phyloP scores from a whole-genome alignment of 2,329 filamentous ascomycete species.

The Alternaria arbusti region DNA sequence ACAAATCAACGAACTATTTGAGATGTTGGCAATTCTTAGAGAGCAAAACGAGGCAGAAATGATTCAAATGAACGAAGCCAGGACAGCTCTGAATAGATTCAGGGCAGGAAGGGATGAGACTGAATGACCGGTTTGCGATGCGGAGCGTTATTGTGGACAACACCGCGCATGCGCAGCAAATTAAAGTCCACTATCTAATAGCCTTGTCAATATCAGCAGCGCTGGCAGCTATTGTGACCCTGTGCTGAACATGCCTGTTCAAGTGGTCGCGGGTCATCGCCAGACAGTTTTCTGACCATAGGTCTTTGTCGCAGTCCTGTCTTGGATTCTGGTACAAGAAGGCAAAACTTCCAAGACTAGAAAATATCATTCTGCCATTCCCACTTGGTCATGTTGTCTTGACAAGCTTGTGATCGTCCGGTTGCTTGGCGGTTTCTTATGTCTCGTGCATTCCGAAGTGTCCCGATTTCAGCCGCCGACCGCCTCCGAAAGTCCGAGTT shows the following conservation, averaged over 20 bases:
- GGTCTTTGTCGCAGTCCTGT: not conserved
- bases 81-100: not conserved
- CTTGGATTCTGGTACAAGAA: not conserved
- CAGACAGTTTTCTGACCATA: not conserved
- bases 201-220: too few relatives aligned
- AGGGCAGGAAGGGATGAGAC: too few relatives aligned
- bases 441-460: not conserved
- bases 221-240: not conserved
- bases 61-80: not conserved
- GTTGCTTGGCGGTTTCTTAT: not conserved
- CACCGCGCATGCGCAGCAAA: not conserved
- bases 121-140: not conserved
- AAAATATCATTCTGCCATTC: not conserved
- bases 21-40: not conserved
- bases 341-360: not conserved
- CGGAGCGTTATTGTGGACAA: not conserved
- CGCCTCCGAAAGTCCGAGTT: slow-evolving; percentile 13
- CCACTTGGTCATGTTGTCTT: not conserved
- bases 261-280: not conserved
- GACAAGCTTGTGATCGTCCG: not conserved
- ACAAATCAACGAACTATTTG: not conserved
- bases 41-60: not conserved
- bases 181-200: too few relatives aligned
- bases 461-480: slow-evolving; percentile 11
- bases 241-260: not conserved